These are phyloP conservation scores for Tulasnella sp. DNA, from an alignment of 768 basidiomycete genomes.

Conservation along the genomic window DNA sequence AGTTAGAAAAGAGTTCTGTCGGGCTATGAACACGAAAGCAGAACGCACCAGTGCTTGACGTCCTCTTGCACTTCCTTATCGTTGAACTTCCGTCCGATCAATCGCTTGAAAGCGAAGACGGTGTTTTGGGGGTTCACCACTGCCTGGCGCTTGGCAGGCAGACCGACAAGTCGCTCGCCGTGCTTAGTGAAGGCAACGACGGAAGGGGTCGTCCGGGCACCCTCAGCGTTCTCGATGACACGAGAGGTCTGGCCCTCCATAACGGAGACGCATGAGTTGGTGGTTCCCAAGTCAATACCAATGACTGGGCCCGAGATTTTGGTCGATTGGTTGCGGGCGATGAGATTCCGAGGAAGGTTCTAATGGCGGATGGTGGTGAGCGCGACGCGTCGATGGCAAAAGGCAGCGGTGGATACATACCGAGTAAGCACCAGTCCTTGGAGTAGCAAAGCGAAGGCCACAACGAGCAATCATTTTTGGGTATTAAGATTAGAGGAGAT, in stretches of 20 bases:
- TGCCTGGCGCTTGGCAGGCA: conserved; percentile 95
- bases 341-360: conserved; percentile 54
- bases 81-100: conserved; percentile 87
- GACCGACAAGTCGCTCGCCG: conserved; percentile 90
- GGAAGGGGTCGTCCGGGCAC: conserved; percentile 95
- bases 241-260: conserved; percentile 95
- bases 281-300: conserved; percentile 95
- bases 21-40: not conserved
- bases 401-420: not conserved
- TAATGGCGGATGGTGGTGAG: conserved; percentile 7
- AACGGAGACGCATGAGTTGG: conserved; percentile 84
- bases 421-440: not conserved
- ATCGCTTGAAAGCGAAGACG: conserved; percentile 87
- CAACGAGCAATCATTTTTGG: not conserved
- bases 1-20: not conserved
- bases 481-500: not conserved
- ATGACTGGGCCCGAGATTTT: conserved; percentile 90
- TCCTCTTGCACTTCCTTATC: conserved; percentile 94
- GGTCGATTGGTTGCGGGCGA: conserved; percentile 90
- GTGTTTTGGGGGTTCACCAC: conserved; percentile 94
- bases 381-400: not conserved
- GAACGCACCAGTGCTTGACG: conserved; percentile 65
- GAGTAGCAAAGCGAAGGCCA: not conserved
- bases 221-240: conserved; percentile 96
- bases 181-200: conserved; percentile 99